Evolutionary conservation across 305 asterid genomes (phyloP).

Genomic region (Plantago lanceolata): DNA sequence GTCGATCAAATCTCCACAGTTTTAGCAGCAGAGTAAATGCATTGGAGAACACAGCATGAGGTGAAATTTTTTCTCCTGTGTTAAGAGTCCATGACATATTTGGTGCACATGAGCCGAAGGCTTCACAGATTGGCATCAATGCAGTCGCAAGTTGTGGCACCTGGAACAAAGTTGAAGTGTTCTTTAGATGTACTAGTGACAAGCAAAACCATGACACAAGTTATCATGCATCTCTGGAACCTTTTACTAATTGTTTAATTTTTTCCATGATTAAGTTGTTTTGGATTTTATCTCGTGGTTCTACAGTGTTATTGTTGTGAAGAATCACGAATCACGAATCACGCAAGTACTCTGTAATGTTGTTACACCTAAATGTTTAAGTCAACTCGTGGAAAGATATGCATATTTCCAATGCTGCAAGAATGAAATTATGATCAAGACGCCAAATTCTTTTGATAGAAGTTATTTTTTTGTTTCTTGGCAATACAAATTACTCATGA

Average conservation of each 20-base stretch:
- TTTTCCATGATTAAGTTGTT: constrained; percentile 5
- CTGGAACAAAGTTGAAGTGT: constrained; percentile 38
- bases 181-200: constrained; percentile 19
- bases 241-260: background rate
- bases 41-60: constrained; percentile 82
- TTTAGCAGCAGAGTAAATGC: constrained; percentile 86
- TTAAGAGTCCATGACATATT: constrained; percentile 66
- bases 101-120: constrained; percentile 86
- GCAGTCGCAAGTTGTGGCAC: constrained; percentile 96
- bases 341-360: background rate
- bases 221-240: background rate
- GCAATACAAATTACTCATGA: background rate
- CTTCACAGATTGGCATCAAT: constrained; percentile 94
- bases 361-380: background rate
- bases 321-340: too few relatives aligned
- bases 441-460: background rate
- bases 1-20: constrained; percentile 89
- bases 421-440: too few relatives aligned
- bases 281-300: constrained; percentile 3
- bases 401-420: background rate
- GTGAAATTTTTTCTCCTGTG: constrained; percentile 72
- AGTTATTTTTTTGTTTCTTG: background rate
- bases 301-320: too few relatives aligned
- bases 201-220: background rate
- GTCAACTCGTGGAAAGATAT: background rate